Conservation (phyloP, 805 yeast species). For the Isabelozyma rhagii region DNA sequence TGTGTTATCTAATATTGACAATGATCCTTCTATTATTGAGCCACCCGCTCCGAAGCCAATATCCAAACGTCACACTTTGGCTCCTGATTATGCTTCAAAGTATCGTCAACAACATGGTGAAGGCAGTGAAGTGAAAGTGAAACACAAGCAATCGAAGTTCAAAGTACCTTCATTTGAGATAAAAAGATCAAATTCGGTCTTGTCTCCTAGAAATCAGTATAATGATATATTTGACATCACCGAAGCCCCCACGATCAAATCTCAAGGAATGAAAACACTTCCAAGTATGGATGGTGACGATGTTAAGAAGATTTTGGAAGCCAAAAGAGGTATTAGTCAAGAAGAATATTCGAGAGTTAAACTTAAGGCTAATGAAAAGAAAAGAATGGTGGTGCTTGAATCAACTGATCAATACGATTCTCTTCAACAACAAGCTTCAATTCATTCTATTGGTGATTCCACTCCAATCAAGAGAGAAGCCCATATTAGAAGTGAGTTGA, state of each 20-base stretch:
- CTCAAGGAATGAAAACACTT: constrained; percentile 46
- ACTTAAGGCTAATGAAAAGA: constrained; percentile 20
- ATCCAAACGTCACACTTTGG: neutral
- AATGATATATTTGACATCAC: constrained; percentile 30
- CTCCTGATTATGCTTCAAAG: neutral
- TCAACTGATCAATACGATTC: constrained; percentile 23
- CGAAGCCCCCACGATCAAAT: constrained; percentile 34
- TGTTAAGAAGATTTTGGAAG: constrained; percentile 36
- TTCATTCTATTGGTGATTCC: constrained; percentile 20
- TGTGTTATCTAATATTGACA: constrained; percentile 22
- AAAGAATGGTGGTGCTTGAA: constrained; percentile 24
- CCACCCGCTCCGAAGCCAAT: constrained; percentile 3
- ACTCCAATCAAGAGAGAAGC: constrained; percentile 14
- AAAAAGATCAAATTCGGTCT: constrained; percentile 30
- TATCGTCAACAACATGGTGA: neutral
- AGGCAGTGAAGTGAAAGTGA: neutral
- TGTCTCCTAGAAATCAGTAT: constrained; percentile 35
- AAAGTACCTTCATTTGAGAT: constrained; percentile 43
- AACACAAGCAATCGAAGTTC: constrained; percentile 26
- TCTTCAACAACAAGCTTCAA: constrained; percentile 31
- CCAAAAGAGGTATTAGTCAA: constrained; percentile 36
- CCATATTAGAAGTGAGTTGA: constrained; percentile 36
- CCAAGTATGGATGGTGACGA: constrained; percentile 49
- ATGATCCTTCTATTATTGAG: constrained; percentile 1
- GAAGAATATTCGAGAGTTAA: constrained; percentile 39